These are phyloP conservation scores for Botrytis fabae DNA, from an alignment of 2,329 filamentous ascomycete genomes.

Conservation along the genomic window DNA sequence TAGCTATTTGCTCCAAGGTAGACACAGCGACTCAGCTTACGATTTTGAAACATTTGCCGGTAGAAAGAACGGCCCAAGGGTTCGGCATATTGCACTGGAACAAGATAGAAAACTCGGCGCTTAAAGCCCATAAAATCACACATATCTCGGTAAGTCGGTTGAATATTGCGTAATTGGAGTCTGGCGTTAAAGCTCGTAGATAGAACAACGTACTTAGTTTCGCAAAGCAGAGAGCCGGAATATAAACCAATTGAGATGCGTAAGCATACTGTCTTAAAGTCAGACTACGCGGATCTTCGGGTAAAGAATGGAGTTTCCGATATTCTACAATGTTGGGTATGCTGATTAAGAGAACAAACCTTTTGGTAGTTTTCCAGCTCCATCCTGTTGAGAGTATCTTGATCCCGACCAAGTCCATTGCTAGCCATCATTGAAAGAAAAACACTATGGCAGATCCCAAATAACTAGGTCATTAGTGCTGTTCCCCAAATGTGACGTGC, in stretches of 20 bases:
- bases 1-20: background rate
- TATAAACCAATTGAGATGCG: slow-evolving; percentile 36
- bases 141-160: slow-evolving; percentile 24
- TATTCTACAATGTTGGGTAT: background rate
- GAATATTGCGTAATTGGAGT: slow-evolving; percentile 20
- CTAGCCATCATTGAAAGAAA: slow-evolving; percentile 27
- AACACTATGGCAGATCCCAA: slow-evolving; percentile 22
- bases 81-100: slow-evolving; percentile 37
- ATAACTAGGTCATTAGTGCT: background rate
- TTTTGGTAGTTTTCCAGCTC: slow-evolving; percentile 28
- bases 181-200: slow-evolving; percentile 16
- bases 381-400: slow-evolving; percentile 24
- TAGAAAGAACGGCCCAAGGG: slow-evolving; percentile 33
- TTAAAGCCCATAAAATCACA: slow-evolving; percentile 17
- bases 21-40: slow-evolving; percentile 21
- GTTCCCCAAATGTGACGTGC: slow-evolving; percentile 5
- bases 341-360: slow-evolving; percentile 18
- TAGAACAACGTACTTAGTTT: slow-evolving; percentile 33
- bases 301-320: too few relatives aligned
- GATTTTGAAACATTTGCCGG: slow-evolving; percentile 31
- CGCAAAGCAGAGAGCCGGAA: slow-evolving; percentile 34
- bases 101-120: slow-evolving; percentile 23
- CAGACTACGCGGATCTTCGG: background rate
- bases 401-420: slow-evolving; percentile 28
- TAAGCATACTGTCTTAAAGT: slow-evolving; percentile 33